A percentile compares a stretch with the other conserved stretches of the same genome.
Evolutionary conservation across 2,329 filamentous ascomycete genomes (phyloP).

Genomic region (Drechslerella dactyloides): DNA sequence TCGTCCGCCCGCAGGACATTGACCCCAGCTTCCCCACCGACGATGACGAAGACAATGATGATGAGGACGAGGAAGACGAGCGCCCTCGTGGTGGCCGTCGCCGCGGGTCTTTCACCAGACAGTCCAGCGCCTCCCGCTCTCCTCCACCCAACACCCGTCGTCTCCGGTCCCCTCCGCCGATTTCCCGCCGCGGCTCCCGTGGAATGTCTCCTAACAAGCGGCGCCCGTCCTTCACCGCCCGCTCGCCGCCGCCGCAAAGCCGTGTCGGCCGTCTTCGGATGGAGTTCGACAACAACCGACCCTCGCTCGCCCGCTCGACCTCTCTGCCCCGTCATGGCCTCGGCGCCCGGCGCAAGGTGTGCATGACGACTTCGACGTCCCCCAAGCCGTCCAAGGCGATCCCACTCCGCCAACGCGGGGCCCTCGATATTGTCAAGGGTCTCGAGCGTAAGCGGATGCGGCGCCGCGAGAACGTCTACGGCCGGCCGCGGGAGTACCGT

Average conservation of each 20-base stretch:
- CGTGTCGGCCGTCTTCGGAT: conserved; percentile 60
- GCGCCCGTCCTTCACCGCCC: conserved; percentile 64
- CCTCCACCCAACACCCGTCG: conserved; percentile 58
- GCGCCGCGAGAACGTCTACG: conserved; percentile 89
- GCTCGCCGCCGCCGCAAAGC: conserved; percentile 72
- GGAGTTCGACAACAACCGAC: conserved; percentile 68
- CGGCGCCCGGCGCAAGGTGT: conserved; percentile 58
- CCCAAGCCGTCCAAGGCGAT: conserved; percentile 52
- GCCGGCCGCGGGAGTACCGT: conserved; percentile 73
- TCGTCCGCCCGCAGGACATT: conserved; percentile 89
- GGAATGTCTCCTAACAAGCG: conserved; percentile 60
- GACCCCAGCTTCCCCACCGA: conserved; percentile 97
- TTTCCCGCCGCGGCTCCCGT: conserved; percentile 49
- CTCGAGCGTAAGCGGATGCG: conserved; percentile 92
- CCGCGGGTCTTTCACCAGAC: conserved; percentile 62
- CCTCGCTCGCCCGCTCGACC: conserved; percentile 80
- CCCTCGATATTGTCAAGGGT: conserved; percentile 96
- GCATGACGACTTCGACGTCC: conserved; percentile 52
- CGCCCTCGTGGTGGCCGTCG: conserved; percentile 59
- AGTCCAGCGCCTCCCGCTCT: conserved; percentile 64
- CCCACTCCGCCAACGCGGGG: conserved; percentile 77
- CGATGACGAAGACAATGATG: conserved; percentile 81
- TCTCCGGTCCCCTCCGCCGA: conserved; percentile 58
- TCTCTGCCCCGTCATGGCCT: conserved; percentile 70
- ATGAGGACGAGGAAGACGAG: conserved; percentile 65